Evolutionary conservation across 2,329 filamentous ascomycete species (phyloP).

Genomic region (Aspergillus sp.): DNA sequence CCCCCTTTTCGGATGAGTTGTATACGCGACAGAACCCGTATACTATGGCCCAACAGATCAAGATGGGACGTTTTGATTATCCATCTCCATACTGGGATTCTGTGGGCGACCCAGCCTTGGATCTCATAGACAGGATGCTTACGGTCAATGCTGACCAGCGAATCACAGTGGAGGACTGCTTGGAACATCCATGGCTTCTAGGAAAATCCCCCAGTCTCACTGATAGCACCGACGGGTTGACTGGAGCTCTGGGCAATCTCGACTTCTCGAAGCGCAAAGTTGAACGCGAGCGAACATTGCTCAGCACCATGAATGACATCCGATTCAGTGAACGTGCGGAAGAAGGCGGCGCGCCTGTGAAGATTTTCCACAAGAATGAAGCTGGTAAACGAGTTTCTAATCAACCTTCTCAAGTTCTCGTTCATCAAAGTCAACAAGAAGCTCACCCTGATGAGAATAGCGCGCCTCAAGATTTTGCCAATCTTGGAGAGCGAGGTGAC

Average conservation of each 20-base stretch:
- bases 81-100: slow-evolving; percentile 94
- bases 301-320: slow-evolving; percentile 75
- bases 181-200: slow-evolving; percentile 85
- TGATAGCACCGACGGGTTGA: slow-evolving; percentile 88
- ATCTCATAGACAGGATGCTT: slow-evolving; percentile 92
- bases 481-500: slow-evolving; percentile 80
- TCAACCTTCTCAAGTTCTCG: slow-evolving; percentile 24
- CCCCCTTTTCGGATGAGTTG: slow-evolving; percentile 92
- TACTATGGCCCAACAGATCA: slow-evolving; percentile 82
- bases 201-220: slow-evolving; percentile 54
- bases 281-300: slow-evolving; percentile 73
- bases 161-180: slow-evolving; percentile 82
- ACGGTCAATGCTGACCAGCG: slow-evolving; percentile 77
- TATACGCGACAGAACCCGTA: slow-evolving; percentile 76
- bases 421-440: slow-evolving; percentile 41
- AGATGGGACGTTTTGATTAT: slow-evolving; percentile 81
- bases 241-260: slow-evolving; percentile 73
- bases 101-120: slow-evolving; percentile 77
- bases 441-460: slow-evolving; percentile 60
- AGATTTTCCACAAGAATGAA: slow-evolving; percentile 68
- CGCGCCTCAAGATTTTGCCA: slow-evolving; percentile 68
- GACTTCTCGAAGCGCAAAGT: slow-evolving; percentile 79
- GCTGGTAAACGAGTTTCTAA: slow-evolving; percentile 42
- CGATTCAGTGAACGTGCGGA: slow-evolving; percentile 53
- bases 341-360: slow-evolving; percentile 54